Evolutionary conservation across 495 filamentous ascomycete species (phyloP).

Genomic region (Cercophora samala): DNA sequence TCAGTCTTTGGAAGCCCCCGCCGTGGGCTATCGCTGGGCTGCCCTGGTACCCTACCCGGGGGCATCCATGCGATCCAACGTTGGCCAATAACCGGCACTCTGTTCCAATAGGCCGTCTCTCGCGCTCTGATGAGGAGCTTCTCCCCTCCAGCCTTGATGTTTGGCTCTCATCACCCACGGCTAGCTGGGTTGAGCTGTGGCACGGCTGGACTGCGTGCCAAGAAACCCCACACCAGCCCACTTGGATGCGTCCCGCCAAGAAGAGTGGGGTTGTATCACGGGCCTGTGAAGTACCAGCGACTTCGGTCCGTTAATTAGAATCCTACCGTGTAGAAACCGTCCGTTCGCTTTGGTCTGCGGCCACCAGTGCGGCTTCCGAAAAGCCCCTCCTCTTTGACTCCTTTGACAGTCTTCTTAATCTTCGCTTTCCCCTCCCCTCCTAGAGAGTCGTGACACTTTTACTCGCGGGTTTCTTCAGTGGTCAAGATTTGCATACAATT

Average conservation of each 20-base stretch:
- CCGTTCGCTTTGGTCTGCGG: too few relatives aligned
- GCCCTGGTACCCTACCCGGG: background rate
- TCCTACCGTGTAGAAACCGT: background rate
- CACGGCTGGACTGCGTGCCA: slow-evolving; percentile 5
- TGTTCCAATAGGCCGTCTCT: background rate
- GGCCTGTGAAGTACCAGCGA: slow-evolving; percentile 15
- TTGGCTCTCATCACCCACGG: background rate
- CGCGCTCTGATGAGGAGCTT: background rate
- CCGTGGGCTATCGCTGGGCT: background rate
- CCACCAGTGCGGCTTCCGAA: slow-evolving; percentile 9
- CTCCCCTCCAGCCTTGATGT: background rate
- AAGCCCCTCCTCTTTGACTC: background rate
- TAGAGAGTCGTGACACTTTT: background rate
- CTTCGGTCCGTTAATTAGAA: slow-evolving; percentile 9
- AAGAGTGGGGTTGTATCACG: slow-evolving; percentile 10
- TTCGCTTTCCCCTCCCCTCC: background rate
- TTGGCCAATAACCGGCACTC: background rate
- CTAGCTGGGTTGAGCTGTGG: too few relatives aligned
- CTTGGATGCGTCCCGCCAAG: slow-evolving; percentile 8
- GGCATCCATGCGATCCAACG: background rate
- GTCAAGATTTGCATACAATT: background rate
- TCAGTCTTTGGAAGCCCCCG: background rate
- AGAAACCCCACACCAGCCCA: slow-evolving; percentile 15
- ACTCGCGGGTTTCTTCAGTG: too few relatives aligned
- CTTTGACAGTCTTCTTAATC: too few relatives aligned